Percentiles rank a stretch among this genome's conserved stretches.
Evolutionary conservation across 1,284 basidiomycete genomes (phyloP).

Genomic region (Cryptococcus maquisensis): DNA sequence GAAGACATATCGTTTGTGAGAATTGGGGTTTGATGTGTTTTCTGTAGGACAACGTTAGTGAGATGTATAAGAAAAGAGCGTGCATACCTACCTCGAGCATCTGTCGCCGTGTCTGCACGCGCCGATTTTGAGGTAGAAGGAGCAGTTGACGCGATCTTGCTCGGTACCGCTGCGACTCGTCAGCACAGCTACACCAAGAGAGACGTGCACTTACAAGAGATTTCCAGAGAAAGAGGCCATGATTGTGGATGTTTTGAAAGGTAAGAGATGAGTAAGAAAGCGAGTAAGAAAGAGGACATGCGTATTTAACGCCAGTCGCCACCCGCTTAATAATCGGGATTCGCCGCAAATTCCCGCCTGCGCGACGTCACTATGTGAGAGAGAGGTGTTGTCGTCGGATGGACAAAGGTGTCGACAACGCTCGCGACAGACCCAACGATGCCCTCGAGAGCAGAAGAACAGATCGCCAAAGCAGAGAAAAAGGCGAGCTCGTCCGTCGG

Average conservation of each 20-base stretch:
- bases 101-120: conserved; percentile 49
- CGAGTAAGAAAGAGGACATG: background rate
- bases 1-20: conserved; percentile 93
- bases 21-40: conserved; percentile 98
- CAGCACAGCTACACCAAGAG: too few species aligned
- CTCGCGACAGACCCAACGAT: conserved; percentile 15
- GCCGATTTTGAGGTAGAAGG: conserved; percentile 50
- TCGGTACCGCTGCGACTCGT: conserved; percentile 43
- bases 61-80: background rate
- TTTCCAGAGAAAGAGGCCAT: conserved; percentile 49
- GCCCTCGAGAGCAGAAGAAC: conserved; percentile 47
- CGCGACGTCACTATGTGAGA: conserved; percentile 7
- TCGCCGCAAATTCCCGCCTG: conserved; percentile 25
- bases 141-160: conserved; percentile 50
- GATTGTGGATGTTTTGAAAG: background rate
- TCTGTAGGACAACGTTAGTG: conserved; percentile 52
- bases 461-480: conserved; percentile 86
- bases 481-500: conserved; percentile 72
- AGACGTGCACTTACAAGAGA: conserved; percentile 44
- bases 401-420: background rate
- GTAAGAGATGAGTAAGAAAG: background rate
- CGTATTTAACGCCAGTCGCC: conserved; percentile 12
- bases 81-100: conserved; percentile 40
- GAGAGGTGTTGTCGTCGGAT: background rate
- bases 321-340: conserved; percentile 19